Evolutionary conservation across 805 yeast genomes (phyloP).

Genomic region (Wickerhamiella kazuoi): DNA sequence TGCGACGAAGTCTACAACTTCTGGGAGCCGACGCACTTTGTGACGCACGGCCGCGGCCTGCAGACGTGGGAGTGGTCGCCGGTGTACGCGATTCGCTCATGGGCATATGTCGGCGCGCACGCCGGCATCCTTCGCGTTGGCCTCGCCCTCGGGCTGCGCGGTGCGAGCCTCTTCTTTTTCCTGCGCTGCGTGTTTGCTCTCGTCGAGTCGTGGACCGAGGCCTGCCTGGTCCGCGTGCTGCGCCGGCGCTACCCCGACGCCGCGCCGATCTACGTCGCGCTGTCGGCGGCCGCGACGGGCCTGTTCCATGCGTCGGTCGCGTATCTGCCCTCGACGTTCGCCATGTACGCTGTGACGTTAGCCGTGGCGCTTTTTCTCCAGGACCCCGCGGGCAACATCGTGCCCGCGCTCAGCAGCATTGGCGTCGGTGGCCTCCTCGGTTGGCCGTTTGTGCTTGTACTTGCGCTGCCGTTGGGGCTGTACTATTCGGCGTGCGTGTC

Average conservation of each 20-base stretch:
- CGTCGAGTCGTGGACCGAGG: constrained; percentile 34
- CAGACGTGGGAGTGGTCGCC: constrained; percentile 97
- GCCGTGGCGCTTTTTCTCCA: constrained; percentile 11
- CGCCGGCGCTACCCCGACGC: constrained; percentile 21
- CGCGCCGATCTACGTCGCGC: constrained; percentile 47
- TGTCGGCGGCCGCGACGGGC: constrained; percentile 49
- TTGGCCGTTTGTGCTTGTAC: constrained; percentile 72
- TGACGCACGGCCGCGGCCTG: constrained; percentile 69
- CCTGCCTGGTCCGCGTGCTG: constrained; percentile 30
- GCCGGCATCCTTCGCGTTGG: constrained; percentile 15
- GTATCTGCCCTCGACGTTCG: constrained; percentile 68
- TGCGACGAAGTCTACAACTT: constrained; percentile 88
- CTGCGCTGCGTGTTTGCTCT: constrained; percentile 31
- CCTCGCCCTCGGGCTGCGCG: constrained; percentile 10
- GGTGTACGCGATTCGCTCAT: constrained; percentile 69
- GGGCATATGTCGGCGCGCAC: constrained; percentile 48
- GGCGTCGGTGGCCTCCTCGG: constrained; percentile 64
- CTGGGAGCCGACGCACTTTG: constrained; percentile 80
- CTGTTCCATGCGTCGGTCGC: constrained; percentile 79
- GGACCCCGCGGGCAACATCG: constrained; percentile 6
- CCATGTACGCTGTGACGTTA: constrained; percentile 31
- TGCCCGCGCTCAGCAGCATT: constrained; percentile 23
- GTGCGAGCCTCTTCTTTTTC: constrained; percentile 29
- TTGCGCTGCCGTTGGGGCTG: constrained; percentile 44
- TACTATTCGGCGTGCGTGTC: constrained; percentile 12